phyloP scores from a whole-genome alignment of 1,139 yeast species.

The Saccharomycopsis crataegensis region DNA sequence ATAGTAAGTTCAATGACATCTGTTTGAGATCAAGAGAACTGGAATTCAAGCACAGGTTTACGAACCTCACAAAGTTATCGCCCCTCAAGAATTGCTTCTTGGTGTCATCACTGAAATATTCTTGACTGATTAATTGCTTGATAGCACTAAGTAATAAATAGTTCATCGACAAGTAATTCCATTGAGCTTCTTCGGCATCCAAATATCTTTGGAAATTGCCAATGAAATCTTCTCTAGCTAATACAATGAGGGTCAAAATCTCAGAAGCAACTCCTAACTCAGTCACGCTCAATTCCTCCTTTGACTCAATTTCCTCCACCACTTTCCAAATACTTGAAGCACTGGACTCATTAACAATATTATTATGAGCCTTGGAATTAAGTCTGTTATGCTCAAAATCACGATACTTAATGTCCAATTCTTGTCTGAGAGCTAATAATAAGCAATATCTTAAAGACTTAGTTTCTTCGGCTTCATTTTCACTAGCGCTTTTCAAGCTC shows the following conservation, averaged over 20 bases:
- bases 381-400: background rate
- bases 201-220: slow-evolving; percentile 21
- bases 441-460: slow-evolving; percentile 26
- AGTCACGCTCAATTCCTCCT: slow-evolving; percentile 23
- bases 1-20: slow-evolving; percentile 50
- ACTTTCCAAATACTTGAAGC: slow-evolving; percentile 5
- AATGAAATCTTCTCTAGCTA: slow-evolving; percentile 22
- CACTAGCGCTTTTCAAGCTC: slow-evolving; percentile 22
- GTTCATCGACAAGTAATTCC: slow-evolving; percentile 10
- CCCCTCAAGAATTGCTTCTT: slow-evolving; percentile 24
- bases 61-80: slow-evolving; percentile 23
- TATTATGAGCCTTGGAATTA: slow-evolving; percentile 14
- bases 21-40: slow-evolving; percentile 39
- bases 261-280: slow-evolving; percentile 32
- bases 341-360: slow-evolving; percentile 18
- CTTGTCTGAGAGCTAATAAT: slow-evolving; percentile 34
- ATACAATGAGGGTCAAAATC: slow-evolving; percentile 29
- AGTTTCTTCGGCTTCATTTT: slow-evolving; percentile 22
- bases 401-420: slow-evolving; percentile 27
- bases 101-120: slow-evolving; percentile 17
- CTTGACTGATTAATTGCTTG: slow-evolving; percentile 12
- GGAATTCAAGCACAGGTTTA: slow-evolving; percentile 30
- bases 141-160: slow-evolving; percentile 19
- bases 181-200: slow-evolving; percentile 3
- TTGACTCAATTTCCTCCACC: slow-evolving; percentile 4